Base-by-base conservation (phyloP, 2,329 filamentous ascomycete species). In the Phyllosticta paracitricarpa region DNA sequence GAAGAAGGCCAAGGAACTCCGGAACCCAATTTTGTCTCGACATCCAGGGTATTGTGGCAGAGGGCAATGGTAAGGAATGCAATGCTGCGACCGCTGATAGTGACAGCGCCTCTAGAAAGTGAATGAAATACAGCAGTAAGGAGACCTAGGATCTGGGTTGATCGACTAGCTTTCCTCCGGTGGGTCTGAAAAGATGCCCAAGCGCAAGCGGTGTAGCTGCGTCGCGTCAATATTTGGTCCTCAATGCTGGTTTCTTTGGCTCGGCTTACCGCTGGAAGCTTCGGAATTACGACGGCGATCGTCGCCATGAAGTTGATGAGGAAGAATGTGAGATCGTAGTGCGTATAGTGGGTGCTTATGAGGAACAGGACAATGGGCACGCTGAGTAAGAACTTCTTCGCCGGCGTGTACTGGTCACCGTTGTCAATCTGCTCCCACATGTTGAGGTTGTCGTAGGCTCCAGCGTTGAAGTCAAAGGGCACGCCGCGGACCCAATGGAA, bases 361-460 rank as follows among this genome's bases (percentile, higher is more conserved):
- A 99, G 83, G 75, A 99, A 99, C 65, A 99, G 83, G 65, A 92
- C 83, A 69, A 99, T 96, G 51, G 94, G 94, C 35, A 97, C 93
- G 70, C 88, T 91, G 68, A 97, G 86, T 63, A 99, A 81, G 72
- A 99, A 99, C 77, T 99, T 99, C 82, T 99, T 99, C 66, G 94
- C 90, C 3, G 94, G 94, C 0, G 94, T 99, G 79, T 97, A 99
- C 76, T 99, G 94, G 69, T 94, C 94, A 55, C 94, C 94, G 71
- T 97, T 95, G 80, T 99, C 94, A 75, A 99, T 99, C 79, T 99
- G 94, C 80, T 99, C 94, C 94, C 94, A 99, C 94, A 99, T 97
- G 79, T 97, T 99, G 72, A 99, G 83, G 76, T 99, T 97, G 81
- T 99, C 94, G 76, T 97, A 99, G 68, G 94, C 94, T 63, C 94